A percentile compares a stretch with the other conserved stretches of the same genome.
These are phyloP conservation scores for Priceomyces carsonii DNA, from an alignment of 805 yeast species.

Conservation along the genomic window DNA sequence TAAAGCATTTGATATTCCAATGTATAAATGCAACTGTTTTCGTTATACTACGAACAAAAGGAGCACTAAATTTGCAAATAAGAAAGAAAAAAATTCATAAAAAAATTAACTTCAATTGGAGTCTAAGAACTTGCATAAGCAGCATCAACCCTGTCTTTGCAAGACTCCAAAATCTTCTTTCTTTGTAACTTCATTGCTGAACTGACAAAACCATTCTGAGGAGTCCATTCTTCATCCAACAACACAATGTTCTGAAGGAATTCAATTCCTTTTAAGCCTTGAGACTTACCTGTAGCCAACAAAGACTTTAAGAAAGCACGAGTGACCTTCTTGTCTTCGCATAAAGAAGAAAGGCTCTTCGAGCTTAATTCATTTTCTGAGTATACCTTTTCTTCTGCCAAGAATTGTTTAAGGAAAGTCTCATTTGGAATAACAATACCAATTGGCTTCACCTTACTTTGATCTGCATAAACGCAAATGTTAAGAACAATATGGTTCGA, in stretches of 20 bases:
- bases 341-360: conserved; percentile 47
- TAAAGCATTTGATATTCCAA: too few relatives aligned
- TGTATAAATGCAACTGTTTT: too few relatives aligned
- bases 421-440: conserved; percentile 88
- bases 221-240: conserved; percentile 95
- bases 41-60: too few relatives aligned
- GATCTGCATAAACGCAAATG: conserved; percentile 92
- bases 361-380: conserved; percentile 50
- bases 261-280: conserved; percentile 86
- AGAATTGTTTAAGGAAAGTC: conserved; percentile 51
- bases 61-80: too few relatives aligned
- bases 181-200: conserved; percentile 97
- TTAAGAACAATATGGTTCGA: conserved; percentile 75
- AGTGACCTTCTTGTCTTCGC: conserved; percentile 57
- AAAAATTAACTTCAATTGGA: too few relatives aligned
- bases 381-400: conserved; percentile 52
- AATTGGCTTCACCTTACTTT: conserved; percentile 82
- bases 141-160: conserved; percentile 64
- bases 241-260: conserved; percentile 75
- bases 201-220: conserved; percentile 90
- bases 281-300: conserved; percentile 72
- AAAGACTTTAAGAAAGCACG: conserved; percentile 58
- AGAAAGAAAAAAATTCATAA: not conserved
- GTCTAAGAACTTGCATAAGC: too few relatives aligned
- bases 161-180: conserved; percentile 76